These are phyloP conservation scores for Inonotus hispidus DNA, from an alignment of 1,284 basidiomycete genomes.

Conservation along the genomic window DNA sequence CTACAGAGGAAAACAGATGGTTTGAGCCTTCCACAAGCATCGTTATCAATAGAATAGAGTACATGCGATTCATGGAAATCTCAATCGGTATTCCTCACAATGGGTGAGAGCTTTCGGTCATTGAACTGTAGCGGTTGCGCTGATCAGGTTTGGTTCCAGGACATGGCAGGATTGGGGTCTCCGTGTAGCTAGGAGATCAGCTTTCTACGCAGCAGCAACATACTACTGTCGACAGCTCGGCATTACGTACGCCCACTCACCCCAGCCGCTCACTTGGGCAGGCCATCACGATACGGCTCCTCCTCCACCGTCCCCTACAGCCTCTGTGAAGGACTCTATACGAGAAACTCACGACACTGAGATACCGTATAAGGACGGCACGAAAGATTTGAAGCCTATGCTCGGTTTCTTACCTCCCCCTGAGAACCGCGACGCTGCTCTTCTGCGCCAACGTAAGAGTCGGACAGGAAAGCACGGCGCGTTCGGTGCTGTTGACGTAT, in stretches of 20 bases:
- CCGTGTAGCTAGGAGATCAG: constrained; percentile 54
- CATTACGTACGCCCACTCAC: constrained; percentile 53
- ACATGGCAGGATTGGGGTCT: constrained; percentile 58
- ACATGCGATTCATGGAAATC: constrained; percentile 57
- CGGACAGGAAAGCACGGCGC: constrained; percentile 12
- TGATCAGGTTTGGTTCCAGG: constrained; percentile 19
- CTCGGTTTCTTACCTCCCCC: constrained; percentile 49
- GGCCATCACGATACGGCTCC: constrained; percentile 8
- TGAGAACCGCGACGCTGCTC: constrained; percentile 20
- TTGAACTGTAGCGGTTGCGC: constrained; percentile 9
- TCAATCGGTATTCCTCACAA: constrained; percentile 69
- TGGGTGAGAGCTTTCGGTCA: constrained; percentile 36
- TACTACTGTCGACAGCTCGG: constrained; percentile 64
- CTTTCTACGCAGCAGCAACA: constrained; percentile 71
- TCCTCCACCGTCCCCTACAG: constrained; percentile 2
- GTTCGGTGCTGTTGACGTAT: constrained; percentile 4
- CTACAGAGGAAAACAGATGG: constrained; percentile 72
- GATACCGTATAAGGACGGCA: constrained; percentile 16
- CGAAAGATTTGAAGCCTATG: constrained; percentile 30
- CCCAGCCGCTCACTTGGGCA: constrained; percentile 50
- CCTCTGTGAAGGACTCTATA: constrained; percentile 8
- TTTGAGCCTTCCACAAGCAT: constrained; percentile 61
- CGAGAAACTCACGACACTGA: constrained; percentile 11
- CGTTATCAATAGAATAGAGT: constrained; percentile 53
- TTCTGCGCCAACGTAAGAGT: constrained; percentile 20